Evolutionary conservation across 495 filamentous ascomycete species (phyloP), one percentile per base, ranked within the genome.

Genomic region (Ascobolus immersus): DNA sequence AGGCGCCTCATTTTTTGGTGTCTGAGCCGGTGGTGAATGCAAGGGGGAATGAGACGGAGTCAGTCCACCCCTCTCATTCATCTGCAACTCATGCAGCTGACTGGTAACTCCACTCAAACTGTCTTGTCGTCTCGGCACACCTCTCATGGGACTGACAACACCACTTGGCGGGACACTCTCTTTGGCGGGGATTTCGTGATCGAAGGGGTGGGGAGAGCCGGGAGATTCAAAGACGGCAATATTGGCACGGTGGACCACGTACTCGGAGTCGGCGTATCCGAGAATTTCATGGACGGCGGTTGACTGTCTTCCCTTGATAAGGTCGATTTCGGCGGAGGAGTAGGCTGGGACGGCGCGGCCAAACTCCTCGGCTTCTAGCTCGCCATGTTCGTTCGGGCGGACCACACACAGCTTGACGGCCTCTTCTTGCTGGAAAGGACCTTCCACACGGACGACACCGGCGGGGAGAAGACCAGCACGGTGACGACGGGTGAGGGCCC

Each of bases 301-400:
- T 46, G 82, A 93, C 42, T 71, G 66, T 37, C 73, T 61, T 0
- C 86, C 86, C 53, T 77, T 81, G 40, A 94, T 89, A 32, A 75
- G 58, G 33, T 54, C 53, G 38, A 93, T 79, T 52, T 96, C 82
- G 2, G 60, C 52, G 10, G 76, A 67, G n/a, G 75, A 71, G 41
- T 94, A 96, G 44, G 94, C 93, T 17, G 91, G 80, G 25, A 94
- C 51, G n/a, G 80, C 80, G 23, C 84, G 59, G 0, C 89, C 86
- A 15, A 94, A 73, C 44, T 93, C 89, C n/a, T 60, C 55, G 1
- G 67, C 64, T 7, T 63, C 54, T 8, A 56, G 54, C 12, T 67
- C 60, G 55, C 58, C 65, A 9, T 48, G 38, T 18, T 39, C 31
- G 6, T 37, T 39, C 4, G 56, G 52, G 9, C 57, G 67, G 1